Conservation (phyloP, 345 rosid species). For the Citrus cavaleriei region DNA sequence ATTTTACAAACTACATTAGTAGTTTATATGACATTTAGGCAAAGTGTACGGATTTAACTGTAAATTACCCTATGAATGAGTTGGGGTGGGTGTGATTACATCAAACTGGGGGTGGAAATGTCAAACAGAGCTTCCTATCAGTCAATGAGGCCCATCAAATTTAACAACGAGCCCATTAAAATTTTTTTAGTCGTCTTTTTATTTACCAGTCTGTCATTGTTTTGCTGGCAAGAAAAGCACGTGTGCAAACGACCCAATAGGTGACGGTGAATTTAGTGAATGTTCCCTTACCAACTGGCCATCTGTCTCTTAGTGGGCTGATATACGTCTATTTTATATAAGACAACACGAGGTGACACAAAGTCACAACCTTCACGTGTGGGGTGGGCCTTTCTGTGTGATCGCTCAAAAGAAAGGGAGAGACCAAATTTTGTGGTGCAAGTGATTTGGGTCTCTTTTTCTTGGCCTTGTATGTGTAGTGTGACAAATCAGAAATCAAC, state of each 20-base stretch:
- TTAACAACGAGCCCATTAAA: not conserved
- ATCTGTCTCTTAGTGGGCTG: slow-evolving; percentile 6
- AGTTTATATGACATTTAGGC: too few species aligned
- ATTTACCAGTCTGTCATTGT: not conserved
- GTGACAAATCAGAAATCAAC: too few species aligned
- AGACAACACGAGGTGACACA: not conserved
- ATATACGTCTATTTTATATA: too few species aligned
- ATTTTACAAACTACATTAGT: too few species aligned
- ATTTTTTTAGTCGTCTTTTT: not conserved
- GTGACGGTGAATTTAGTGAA: slow-evolving; percentile 15
- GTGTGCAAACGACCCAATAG: not conserved
- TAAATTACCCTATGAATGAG: too few species aligned
- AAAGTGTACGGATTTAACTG: too few species aligned
- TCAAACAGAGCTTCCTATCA: too few species aligned
- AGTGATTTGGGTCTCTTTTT: not conserved
- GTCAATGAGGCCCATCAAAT: not conserved
- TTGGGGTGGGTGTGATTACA: too few species aligned
- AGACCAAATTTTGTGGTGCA: not conserved
- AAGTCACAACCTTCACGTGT: slow-evolving; percentile 1
- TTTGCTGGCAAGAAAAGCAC: not conserved
- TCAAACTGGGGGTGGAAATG: too few species aligned
- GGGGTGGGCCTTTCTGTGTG: not conserved
- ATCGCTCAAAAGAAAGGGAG: too few species aligned
- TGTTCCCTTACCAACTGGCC: slow-evolving; percentile 38
- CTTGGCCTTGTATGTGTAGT: not conserved